These are phyloP conservation scores for Tricholoma saponaceum DNA, from an alignment of 768 basidiomycete genomes.

Conservation along the genomic window DNA sequence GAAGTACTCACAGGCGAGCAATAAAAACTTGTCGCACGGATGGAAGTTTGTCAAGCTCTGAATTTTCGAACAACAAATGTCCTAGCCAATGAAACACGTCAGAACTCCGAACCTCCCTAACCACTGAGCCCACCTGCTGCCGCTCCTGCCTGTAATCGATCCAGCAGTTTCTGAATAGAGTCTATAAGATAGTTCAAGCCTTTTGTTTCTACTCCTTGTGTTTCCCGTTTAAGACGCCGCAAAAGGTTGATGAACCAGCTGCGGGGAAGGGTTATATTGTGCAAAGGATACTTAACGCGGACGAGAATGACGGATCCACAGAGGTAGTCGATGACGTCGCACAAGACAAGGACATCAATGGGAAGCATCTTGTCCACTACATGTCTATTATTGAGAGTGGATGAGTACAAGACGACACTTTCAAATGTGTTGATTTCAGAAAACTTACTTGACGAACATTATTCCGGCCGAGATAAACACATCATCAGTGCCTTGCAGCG, in stretches of 20 bases:
- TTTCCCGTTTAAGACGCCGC: slow-evolving; percentile 15
- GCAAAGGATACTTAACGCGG: slow-evolving; percentile 22
- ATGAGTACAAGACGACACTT: not conserved
- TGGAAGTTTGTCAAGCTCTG: slow-evolving; percentile 14
- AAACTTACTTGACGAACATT: slow-evolving; percentile 35
- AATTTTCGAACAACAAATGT: slow-evolving; percentile 24
- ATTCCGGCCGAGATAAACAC: slow-evolving; percentile 31
- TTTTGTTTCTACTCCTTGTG: slow-evolving; percentile 4
- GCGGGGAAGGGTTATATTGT: slow-evolving; percentile 49
- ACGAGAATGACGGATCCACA: slow-evolving; percentile 37
- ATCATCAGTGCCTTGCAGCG: slow-evolving; percentile 22
- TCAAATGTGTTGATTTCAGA: not conserved
- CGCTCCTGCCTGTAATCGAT: slow-evolving; percentile 23
- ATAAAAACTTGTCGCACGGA: slow-evolving; percentile 34
- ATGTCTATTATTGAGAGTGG: slow-evolving; percentile 31
- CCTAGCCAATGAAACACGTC: slow-evolving; percentile 12
- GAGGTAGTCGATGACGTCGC: slow-evolving; percentile 47
- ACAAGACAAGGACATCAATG: slow-evolving; percentile 46
- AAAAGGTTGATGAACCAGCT: slow-evolving; percentile 38
- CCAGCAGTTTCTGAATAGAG: slow-evolving; percentile 21
- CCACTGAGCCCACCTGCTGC: slow-evolving; percentile 19
- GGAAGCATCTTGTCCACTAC: slow-evolving; percentile 31
- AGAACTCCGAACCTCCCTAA: not conserved
- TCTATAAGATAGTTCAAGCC: slow-evolving; percentile 9
- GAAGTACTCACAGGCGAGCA: slow-evolving; percentile 41